Conservation (phyloP, 805 yeast species). For the Yamadazyma paraphyllophila region DNA sequence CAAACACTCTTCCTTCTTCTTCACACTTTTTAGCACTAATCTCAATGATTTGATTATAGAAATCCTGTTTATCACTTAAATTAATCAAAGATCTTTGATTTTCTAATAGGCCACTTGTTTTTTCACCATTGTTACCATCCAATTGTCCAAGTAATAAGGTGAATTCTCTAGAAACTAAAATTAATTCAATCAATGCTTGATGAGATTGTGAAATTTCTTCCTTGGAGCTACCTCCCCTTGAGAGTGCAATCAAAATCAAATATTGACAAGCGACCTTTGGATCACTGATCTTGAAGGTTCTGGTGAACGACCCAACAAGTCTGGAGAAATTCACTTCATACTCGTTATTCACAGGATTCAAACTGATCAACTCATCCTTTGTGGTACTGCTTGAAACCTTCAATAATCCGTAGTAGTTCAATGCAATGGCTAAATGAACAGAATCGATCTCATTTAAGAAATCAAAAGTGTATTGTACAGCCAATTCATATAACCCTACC, state of each 20-base stretch:
- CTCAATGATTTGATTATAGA: constrained; percentile 69
- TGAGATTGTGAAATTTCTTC: constrained; percentile 60
- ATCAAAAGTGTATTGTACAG: constrained; percentile 61
- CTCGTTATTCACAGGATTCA: constrained; percentile 30
- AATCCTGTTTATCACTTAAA: constrained; percentile 57
- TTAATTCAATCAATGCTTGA: constrained; percentile 78
- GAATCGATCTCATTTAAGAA: constrained; percentile 75
- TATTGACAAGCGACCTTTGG: constrained; percentile 94
- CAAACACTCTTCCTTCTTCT: constrained; percentile 85
- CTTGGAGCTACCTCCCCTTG: constrained; percentile 31
- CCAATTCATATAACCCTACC: constrained; percentile 79
- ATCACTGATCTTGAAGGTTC: constrained; percentile 79
- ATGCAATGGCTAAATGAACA: constrained; percentile 82
- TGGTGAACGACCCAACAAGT: constrained; percentile 74
- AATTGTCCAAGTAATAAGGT: constrained; percentile 80
- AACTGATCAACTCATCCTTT: constrained; percentile 35
- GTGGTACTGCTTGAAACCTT: constrained; percentile 40
- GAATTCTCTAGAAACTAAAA: constrained; percentile 84
- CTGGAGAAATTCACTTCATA: constrained; percentile 53
- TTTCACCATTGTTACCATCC: constrained; percentile 62
- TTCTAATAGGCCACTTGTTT: constrained; percentile 83
- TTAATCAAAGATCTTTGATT: constrained; percentile 65
- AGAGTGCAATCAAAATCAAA: constrained; percentile 63
- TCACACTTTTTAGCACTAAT: constrained; percentile 84
- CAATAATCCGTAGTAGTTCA: constrained; percentile 70